Evolutionary conservation across 257 asterid species (phyloP), one percentile per base, ranked within the genome.

Genomic region (Gentiana dahurica): DNA sequence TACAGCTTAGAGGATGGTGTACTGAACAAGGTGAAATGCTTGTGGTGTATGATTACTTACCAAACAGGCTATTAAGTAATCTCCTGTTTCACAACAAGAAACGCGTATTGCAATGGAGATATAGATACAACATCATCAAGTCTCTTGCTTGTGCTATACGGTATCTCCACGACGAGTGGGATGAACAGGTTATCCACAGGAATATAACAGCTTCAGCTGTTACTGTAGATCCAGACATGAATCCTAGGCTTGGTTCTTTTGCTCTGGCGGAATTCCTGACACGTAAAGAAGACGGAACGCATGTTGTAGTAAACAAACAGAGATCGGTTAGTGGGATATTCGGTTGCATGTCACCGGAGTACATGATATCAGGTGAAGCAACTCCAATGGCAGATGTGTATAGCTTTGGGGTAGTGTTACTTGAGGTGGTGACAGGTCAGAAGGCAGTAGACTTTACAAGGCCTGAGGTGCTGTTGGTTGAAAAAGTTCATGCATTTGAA

Each of bases 11-110:
- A 0, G 98, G 98, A 6, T 91, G 98, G 98, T 91, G 97, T 76
- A 91, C 97, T 0, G 98, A 91, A 73, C 97, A 81, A 55, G 98
- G 98, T 15, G 98, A 91, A 80, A 91, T 91, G 97, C 93, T 91
- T 0, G 95, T 91, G 0, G 83, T 91, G 7, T 91, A 87, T 55
- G 98, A 91, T 12, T 85, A 87, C 77, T 68, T 84, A 0, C 61
- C 83, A 0, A 71, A 43, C 39, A 72, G 66, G 34, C 81, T 78
- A 9, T 70, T 91, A 9, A 83, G 97, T 54, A 76, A 71, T 71
- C 53, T 80, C 36, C 85, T 91, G 53, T 83, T 85, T 77, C 92
- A 78, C 43, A 67, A 60, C 0, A 57, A 71, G 51, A 59, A 45
- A 8, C 39, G 68, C 36, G 47, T 61, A 33, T 47, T 86, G 38